phyloP scores from a whole-genome alignment of 108 stramenopile genomes.

The Cyclotella atomus region DNA sequence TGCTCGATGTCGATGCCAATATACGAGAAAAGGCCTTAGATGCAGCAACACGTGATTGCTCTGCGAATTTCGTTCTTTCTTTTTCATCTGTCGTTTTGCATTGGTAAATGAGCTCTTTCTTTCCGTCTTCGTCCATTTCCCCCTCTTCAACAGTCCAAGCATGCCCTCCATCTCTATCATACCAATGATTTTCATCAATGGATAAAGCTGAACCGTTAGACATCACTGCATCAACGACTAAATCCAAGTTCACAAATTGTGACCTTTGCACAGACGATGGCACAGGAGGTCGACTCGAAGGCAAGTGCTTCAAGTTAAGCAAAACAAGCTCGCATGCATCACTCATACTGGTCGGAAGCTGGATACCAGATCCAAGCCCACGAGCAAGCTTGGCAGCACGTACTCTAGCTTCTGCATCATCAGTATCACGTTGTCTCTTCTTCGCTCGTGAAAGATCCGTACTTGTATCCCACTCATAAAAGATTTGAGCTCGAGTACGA shows the following conservation, averaged over 20 bases:
- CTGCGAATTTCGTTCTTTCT: conserved; percentile 47
- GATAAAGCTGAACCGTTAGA: conserved; percentile 85
- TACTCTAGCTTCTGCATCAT: conserved; percentile 85
- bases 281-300: conserved; percentile 60
- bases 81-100: conserved; percentile 39
- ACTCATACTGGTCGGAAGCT: conserved; percentile 78
- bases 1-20: conserved; percentile 47
- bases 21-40: conserved; percentile 80
- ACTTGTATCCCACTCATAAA: conserved; percentile 86
- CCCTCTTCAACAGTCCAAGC: conserved; percentile 72
- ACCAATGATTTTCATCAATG: conserved; percentile 86
- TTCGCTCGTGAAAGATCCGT: conserved; percentile 58
- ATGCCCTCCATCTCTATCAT: conserved; percentile 81
- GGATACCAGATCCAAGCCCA: conserved; percentile 89
- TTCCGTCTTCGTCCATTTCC: conserved; percentile 27
- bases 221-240: conserved; percentile 81
- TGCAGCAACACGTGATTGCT: conserved; percentile 73
- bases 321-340: conserved; percentile 86
- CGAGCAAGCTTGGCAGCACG: conserved; percentile 80
- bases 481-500: conserved; percentile 82
- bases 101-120: conserved; percentile 22
- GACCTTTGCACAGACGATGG: conserved; percentile 51
- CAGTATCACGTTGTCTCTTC: conserved; percentile 82
- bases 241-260: conserved; percentile 65
- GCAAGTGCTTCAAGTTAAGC: conserved; percentile 72